Evolutionary conservation across 2,329 filamentous ascomycete species (phyloP), one percentile per base, ranked within the genome.

Genomic region (Apiospora phragmitis): DNA sequence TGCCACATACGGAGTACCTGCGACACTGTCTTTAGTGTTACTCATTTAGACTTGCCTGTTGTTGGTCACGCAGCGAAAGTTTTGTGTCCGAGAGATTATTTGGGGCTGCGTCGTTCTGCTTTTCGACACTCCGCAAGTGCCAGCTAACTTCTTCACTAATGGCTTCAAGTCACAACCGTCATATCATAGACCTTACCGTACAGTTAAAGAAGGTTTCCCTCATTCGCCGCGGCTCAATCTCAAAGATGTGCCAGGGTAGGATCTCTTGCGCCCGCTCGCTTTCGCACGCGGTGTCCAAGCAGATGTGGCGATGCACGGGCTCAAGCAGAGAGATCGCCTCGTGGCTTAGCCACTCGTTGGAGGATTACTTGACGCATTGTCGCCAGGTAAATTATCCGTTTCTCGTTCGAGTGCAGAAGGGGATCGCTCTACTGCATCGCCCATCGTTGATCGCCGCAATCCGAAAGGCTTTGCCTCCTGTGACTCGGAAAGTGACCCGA

Each of bases 111-210:
- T 14, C 5, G 5, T 32, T 55, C 49, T 21, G 29, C 29, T 18
- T 35, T 9, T 92, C 68, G 94, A 94, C 32, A 73, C 71, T 1
- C 67, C 71, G 24, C 71, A 75, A 9, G 72, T 21, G 18, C 65
- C 69, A 45, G 62, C 71, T 41, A 94, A 82, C 81, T 91, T 93
- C 67, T 93, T 93, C 94, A n/a, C 21, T 21, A 4, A 97, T 97
- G 75, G 93, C 90, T 90, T 91, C n/a, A n/a, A n/a, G 45, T 94
- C 95, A 81, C 97, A 96, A 80, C 97, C 94, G 79, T 59, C 49
- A 62, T 55, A 4, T 55, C 12, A 55, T 55, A 26, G 9, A n/a
- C 9, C 51, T 35, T 59, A 59, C 51, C 49, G 4, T 51, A 2
- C 16, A 29, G 86, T 87, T 41, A 41, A 21, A 98, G 89, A 1